Conservation (phyloP, 2,329 filamentous ascomycete genomes). For the Fusarium domesticum region DNA sequence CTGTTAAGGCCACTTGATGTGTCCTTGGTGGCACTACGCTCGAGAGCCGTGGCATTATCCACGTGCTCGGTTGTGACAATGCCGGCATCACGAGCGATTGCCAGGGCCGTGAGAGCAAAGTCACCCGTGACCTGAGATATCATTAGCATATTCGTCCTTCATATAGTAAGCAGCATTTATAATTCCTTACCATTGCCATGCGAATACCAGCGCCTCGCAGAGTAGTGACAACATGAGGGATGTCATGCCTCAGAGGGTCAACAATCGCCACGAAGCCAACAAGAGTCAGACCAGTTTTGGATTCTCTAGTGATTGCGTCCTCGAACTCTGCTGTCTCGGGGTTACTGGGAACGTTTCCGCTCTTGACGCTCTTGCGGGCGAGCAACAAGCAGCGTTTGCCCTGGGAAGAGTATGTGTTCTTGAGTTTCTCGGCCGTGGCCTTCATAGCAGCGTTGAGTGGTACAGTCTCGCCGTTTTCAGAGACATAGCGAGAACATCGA, state of each 20-base stretch:
- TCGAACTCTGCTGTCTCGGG: conserved; percentile 46
- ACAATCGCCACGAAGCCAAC: conserved; percentile 52
- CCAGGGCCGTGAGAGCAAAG: conserved; percentile 57
- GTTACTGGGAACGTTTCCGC: conserved; percentile 34
- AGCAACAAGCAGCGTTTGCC: background rate
- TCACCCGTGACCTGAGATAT: conserved; percentile 37
- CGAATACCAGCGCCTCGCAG: conserved; percentile 42
- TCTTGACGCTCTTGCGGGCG: conserved; percentile 41
- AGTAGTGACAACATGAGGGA: conserved; percentile 41
- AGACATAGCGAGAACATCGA: conserved; percentile 35
- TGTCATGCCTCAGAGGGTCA: conserved; percentile 45
- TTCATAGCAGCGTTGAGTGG: conserved; percentile 38
- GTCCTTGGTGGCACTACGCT: conserved; percentile 8
- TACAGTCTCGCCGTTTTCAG: conserved; percentile 30
- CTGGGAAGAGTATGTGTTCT: conserved; percentile 26
- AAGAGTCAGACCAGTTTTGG: conserved; percentile 43
- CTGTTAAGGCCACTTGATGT: conserved; percentile 1
- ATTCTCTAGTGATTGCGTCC: conserved; percentile 44
- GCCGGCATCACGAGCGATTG: conserved; percentile 63
- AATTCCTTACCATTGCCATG: conserved; percentile 43
- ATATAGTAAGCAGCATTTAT: no score
- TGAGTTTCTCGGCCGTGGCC: conserved; percentile 40
- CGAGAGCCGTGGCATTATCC: conserved; percentile 29
- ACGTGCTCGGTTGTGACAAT: conserved; percentile 55
- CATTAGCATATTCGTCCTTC: background rate